Evolutionary conservation across 805 yeast genomes (phyloP).

Genomic region (Nakazawaea wickerhamii): DNA sequence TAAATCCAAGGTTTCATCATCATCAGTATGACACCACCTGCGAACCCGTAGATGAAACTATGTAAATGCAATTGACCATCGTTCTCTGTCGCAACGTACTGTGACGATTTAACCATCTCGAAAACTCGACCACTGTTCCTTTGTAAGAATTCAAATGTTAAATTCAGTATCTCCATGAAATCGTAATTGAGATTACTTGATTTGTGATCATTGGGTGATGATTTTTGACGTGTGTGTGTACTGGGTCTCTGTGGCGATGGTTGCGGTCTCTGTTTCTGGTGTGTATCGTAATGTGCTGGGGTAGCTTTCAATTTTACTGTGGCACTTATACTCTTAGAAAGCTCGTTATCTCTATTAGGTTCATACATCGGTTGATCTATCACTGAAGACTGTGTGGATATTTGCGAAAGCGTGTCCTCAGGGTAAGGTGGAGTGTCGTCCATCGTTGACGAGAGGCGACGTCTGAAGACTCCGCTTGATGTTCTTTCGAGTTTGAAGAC

Average conservation of each 20-base stretch:
- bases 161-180: neutral
- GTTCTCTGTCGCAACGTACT: conserved; percentile 18
- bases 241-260: neutral
- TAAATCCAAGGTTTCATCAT: conserved; percentile 20
- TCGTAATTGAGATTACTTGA: conserved; percentile 6
- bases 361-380: neutral
- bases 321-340: conserved; percentile 11
- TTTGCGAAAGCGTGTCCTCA: neutral
- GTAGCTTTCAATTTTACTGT: conserved; percentile 6
- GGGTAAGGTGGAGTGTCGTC: neutral
- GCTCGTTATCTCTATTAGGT: conserved; percentile 2
- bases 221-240: neutral
- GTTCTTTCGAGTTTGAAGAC: conserved; percentile 10
- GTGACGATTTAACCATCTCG: conserved; percentile 12
- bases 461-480: neutral
- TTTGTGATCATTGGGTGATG: neutral
- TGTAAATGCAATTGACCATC: conserved; percentile 23
- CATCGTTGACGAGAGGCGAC: neutral
- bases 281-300: neutral
- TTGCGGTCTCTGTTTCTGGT: neutral
- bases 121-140: neutral
- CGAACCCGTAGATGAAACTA: conserved; percentile 21
- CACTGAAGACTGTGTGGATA: neutral
- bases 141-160: neutral
- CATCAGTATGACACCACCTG: conserved; percentile 15